Conservation (phyloP, 1,284 basidiomycete species). For the Coriolopsis trogii region DNA sequence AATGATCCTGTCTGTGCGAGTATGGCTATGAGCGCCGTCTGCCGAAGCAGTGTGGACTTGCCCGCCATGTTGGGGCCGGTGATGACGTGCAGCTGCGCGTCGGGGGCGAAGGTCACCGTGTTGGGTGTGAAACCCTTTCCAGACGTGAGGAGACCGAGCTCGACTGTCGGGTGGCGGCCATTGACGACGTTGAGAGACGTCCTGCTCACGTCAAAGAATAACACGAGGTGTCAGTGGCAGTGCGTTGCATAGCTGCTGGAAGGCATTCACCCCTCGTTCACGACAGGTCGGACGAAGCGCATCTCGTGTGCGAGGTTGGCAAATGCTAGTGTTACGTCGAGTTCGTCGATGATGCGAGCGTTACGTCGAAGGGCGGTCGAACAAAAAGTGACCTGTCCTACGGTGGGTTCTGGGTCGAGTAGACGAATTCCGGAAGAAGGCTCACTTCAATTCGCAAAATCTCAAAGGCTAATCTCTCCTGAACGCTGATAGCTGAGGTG, state of each 20-base stretch:
- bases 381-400: conserved; percentile 60
- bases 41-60: conserved; percentile 92
- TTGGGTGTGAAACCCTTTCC: conserved; percentile 87
- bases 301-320: conserved; percentile 83
- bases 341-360: conserved; percentile 83
- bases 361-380: conserved; percentile 68
- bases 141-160: conserved; percentile 79
- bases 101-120: conserved; percentile 63
- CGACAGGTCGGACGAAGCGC: conserved; percentile 72
- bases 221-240: conserved; percentile 4
- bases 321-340: conserved; percentile 87
- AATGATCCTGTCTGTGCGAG: conserved; percentile 93
- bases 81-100: conserved; percentile 75
- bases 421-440: background rate
- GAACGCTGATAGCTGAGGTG: conserved; percentile 52
- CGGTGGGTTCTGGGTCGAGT: background rate
- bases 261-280: conserved; percentile 68
- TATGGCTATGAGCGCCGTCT: conserved; percentile 89
- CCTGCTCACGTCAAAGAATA: conserved; percentile 45
- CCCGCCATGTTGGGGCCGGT: conserved; percentile 98
- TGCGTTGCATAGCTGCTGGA: background rate
- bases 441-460: conserved; percentile 66
- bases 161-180: conserved; percentile 93
- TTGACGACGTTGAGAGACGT: conserved; percentile 68
- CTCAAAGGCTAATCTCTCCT: conserved; percentile 76